Conservation (phyloP, 345 rosid species). For the Linum tenue region DNA sequence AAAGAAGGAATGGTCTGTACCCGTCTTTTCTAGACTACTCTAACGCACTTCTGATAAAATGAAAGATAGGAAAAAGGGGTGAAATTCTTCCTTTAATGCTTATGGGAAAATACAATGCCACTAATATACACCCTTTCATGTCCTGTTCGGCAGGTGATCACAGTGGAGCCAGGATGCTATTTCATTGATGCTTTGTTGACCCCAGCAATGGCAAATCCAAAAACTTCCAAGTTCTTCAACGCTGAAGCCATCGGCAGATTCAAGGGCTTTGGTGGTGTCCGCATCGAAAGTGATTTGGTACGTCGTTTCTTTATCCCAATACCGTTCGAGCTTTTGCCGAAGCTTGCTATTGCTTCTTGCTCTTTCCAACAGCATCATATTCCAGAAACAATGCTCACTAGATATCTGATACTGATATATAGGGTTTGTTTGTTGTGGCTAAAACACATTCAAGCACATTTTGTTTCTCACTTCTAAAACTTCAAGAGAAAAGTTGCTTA, state of each 20-base stretch:
- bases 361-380: not conserved
- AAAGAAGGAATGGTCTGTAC: slow-evolving; percentile 70
- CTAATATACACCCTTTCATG: no score
- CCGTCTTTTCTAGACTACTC: slow-evolving; percentile 5
- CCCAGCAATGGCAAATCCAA: slow-evolving; percentile 54
- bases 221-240: slow-evolving; percentile 58
- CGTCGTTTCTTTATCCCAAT: slow-evolving; percentile 1
- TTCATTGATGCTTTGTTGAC: slow-evolving; percentile 67
- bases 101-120: not conserved
- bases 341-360: not conserved
- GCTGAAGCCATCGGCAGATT: slow-evolving; percentile 44
- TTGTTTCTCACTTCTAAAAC: not conserved
- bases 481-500: not conserved
- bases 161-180: slow-evolving; percentile 97
- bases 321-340: not conserved
- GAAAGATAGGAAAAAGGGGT: not conserved
- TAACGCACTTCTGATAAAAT: no score
- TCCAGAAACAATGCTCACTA: not conserved
- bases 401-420: no score
- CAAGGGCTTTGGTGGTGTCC: slow-evolving; percentile 75
- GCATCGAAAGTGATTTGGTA: slow-evolving; percentile 97
- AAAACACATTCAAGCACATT: not conserved
- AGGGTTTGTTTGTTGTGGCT: no score
- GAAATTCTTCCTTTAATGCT: not conserved
- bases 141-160: slow-evolving; percentile 52